These are phyloP conservation scores for Rubia balearica DNA, from an alignment of 305 asterid genomes.

Conservation along the genomic window DNA sequence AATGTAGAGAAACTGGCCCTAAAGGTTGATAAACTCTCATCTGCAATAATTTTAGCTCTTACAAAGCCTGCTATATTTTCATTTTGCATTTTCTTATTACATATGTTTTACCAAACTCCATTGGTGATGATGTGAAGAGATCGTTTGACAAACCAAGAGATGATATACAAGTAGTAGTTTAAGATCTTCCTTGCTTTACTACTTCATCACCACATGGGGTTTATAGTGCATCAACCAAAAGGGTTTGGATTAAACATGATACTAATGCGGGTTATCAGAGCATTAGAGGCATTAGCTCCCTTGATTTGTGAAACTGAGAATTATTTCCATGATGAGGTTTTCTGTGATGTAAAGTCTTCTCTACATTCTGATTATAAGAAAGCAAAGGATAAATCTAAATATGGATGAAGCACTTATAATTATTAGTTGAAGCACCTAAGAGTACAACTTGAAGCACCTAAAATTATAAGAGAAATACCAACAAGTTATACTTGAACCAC, in stretches of 20 bases:
- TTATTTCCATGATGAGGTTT: constrained; percentile 9
- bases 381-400: constrained; percentile 28
- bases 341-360: constrained; percentile 14
- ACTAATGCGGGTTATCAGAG: constrained; percentile 16
- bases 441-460: too few species aligned
- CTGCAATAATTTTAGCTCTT: constrained; percentile 8
- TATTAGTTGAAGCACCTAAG: too few species aligned
- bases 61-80: constrained; percentile 8
- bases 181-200: constrained; percentile 31
- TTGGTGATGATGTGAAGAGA: constrained; percentile 12
- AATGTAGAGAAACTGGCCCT: constrained; percentile 84
- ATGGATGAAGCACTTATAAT: constrained; percentile 20
- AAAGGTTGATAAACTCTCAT: constrained; percentile 46
- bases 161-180: constrained; percentile 16
- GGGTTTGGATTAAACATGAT: constrained; percentile 1
- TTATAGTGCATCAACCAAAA: constrained; percentile 14
- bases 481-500: too few species aligned
- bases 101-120: neutral
- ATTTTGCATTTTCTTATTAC: neutral
- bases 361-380: constrained; percentile 22
- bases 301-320: constrained; percentile 14
- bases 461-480: too few species aligned
- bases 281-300: constrained; percentile 18
- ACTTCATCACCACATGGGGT: constrained; percentile 7
- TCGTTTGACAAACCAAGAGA: constrained; percentile 13